A percentile compares a stretch with the other conserved stretches of the same genome.
Conservation (phyloP, 352 stramenopile genomes). For the Pythium guiyangense region DNA sequence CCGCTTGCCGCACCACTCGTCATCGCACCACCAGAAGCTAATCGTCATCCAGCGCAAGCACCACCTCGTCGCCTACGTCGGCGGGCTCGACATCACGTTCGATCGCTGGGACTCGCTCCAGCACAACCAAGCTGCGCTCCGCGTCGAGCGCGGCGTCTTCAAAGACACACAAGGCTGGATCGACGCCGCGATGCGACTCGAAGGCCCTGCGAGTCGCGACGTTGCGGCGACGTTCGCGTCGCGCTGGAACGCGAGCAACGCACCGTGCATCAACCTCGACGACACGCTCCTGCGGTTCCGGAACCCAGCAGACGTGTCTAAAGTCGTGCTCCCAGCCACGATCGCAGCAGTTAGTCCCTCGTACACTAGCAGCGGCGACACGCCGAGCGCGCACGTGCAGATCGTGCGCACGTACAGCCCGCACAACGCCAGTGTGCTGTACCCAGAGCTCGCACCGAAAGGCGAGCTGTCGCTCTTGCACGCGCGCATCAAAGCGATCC, state of each 20-base stretch:
- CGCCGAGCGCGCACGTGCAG: constrained; percentile 22
- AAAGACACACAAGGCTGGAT: constrained; percentile 49
- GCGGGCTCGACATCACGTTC: constrained; percentile 49
- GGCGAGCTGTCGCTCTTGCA: constrained; percentile 54
- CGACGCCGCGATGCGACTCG: constrained; percentile 43
- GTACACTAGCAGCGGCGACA: no score
- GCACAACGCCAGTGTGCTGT: constrained; percentile 24
- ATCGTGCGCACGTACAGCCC: constrained; percentile 54
- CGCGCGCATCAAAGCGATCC: constrained; percentile 51
- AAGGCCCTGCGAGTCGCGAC: constrained; percentile 39
- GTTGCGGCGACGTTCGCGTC: constrained; percentile 62
- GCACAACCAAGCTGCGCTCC: constrained; percentile 43
- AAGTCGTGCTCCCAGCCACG: not conserved
- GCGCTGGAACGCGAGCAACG: constrained; percentile 45
- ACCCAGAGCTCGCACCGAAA: constrained; percentile 38
- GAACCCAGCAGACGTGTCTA: constrained; percentile 29
- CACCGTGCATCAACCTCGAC: constrained; percentile 35
- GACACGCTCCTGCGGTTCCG: constrained; percentile 41
- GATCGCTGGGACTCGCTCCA: constrained; percentile 59
- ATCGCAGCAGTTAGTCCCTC: not conserved
- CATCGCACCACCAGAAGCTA: constrained; percentile 69
- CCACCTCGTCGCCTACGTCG: constrained; percentile 39
- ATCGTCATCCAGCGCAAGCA: constrained; percentile 40
- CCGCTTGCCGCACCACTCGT: constrained; percentile 47
- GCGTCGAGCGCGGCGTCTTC: constrained; percentile 34